A percentile compares a stretch with the other conserved stretches of the same genome.
These are phyloP conservation scores for Babesia bovis DNA, from an alignment of 169 alveolate genomes.

Conservation along the genomic window DNA sequence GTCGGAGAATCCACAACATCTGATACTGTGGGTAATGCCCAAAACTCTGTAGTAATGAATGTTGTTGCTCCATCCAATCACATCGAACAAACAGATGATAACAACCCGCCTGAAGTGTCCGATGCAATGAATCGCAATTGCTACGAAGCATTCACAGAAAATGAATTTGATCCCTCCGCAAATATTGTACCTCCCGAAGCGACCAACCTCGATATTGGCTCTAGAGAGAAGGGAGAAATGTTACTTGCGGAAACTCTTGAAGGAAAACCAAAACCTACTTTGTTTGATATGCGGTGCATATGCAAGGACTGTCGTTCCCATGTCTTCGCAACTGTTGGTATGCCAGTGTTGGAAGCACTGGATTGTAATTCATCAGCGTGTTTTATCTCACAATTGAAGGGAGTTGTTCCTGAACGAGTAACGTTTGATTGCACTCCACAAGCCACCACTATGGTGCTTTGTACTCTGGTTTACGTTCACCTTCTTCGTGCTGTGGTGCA, in stretches of 20 bases:
- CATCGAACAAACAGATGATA: not conserved
- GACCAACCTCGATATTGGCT: not conserved
- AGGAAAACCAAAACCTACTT: not conserved
- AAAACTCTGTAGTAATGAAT: not conserved
- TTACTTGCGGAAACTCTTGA: not conserved
- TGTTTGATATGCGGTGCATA: conserved; percentile 13
- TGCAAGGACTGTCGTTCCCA: conserved; percentile 12
- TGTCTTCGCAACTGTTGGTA: conserved; percentile 2
- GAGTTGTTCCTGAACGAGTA: not conserved
- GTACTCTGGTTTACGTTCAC: conserved; percentile 21
- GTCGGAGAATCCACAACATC: no score
- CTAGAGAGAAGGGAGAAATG: not conserved
- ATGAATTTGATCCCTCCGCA: not conserved
- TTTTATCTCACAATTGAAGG: not conserved
- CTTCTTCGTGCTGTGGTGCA: conserved; percentile 17
- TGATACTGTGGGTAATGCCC: not conserved
- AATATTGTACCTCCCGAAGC: not conserved
- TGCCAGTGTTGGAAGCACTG: conserved; percentile 2
- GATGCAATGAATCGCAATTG: not conserved
- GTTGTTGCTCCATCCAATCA: not conserved
- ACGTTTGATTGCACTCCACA: not conserved
- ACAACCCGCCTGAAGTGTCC: not conserved
- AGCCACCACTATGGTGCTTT: conserved; percentile 23
- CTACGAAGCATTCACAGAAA: not conserved
- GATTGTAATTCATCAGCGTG: not conserved